These are phyloP conservation scores for Pseudogymnoascus sp. DNA, from an alignment of 2,329 filamentous ascomycete species.

Conservation along the genomic window DNA sequence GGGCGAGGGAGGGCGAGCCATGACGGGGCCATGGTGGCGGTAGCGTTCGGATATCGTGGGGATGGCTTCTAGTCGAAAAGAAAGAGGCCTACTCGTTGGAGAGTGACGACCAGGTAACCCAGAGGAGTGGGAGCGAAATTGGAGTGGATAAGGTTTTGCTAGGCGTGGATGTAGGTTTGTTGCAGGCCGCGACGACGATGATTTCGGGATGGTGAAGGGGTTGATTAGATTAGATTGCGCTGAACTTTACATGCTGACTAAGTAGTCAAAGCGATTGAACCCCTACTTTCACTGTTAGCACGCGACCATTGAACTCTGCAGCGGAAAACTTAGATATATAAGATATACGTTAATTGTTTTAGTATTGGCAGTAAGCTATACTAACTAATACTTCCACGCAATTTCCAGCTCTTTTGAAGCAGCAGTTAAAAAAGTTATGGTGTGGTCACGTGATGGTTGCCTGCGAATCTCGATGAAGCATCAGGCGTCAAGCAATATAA, in stretches of 20 bases:
- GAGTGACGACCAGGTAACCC: not conserved
- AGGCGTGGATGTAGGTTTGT: slow-evolving; percentile 4
- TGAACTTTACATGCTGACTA: not conserved
- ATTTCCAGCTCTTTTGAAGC: not conserved
- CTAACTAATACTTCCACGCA: not conserved
- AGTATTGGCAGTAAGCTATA: not conserved
- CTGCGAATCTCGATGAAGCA: not conserved
- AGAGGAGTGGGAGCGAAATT: not conserved
- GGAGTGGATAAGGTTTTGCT: not conserved
- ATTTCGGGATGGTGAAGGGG: slow-evolving; percentile 5
- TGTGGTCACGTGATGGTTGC: not conserved
- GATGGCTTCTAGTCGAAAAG: not conserved
- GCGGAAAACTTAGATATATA: not conserved
- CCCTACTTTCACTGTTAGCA: not conserved
- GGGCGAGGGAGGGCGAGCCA: not conserved
- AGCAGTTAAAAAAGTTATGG: not conserved
- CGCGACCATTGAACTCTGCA: not conserved
- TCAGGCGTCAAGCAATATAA: not conserved
- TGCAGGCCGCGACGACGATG: slow-evolving; percentile 3
- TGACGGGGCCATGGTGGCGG: slow-evolving; percentile 5
- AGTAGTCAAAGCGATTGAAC: not conserved
- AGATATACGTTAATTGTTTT: not conserved
- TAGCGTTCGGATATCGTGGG: slow-evolving; percentile 6
- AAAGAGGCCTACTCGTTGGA: not conserved
- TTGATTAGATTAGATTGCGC: slow-evolving; percentile 7